phyloP scores from a whole-genome alignment of 306 rosid genomes.

The Dryas octopetala region DNA sequence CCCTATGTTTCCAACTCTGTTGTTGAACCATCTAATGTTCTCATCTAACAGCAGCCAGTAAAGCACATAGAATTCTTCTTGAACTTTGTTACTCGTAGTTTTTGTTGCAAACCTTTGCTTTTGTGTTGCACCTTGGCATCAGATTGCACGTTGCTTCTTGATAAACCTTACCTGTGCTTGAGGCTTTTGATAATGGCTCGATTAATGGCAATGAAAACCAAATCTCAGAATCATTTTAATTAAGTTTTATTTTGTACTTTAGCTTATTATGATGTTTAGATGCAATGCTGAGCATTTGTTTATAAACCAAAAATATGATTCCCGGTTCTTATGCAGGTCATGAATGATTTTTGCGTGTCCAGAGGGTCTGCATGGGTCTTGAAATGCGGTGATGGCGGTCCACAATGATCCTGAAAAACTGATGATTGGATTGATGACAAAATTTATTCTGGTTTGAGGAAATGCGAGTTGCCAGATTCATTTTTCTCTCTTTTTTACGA shows the following conservation, averaged over 20 bases:
- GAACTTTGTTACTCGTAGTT: too few species aligned
- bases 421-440: constrained; percentile 4
- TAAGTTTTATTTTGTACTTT: not conserved
- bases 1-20: not conserved
- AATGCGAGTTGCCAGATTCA: not conserved
- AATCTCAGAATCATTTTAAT: not conserved
- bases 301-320: not conserved
- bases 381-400: constrained; percentile 61
- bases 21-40: not conserved
- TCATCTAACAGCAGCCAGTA: not conserved
- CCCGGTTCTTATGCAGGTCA: constrained; percentile 48
- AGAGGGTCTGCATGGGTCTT: constrained; percentile 68
- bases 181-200: too few species aligned
- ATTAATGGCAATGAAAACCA: not conserved
- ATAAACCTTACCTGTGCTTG: too few species aligned
- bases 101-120: too few species aligned
- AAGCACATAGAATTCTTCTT: not conserved
- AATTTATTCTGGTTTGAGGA: not conserved
- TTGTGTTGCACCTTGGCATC: too few species aligned
- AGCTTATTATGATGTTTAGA: not conserved
- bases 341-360: constrained; percentile 67
- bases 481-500: not conserved
- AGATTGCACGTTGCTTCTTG: too few species aligned
- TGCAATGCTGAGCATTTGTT: not conserved
- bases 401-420: constrained; percentile 25